Evolutionary conservation across 2,329 filamentous ascomycete species (phyloP).

Genomic region (Exophiala viscosa): DNA sequence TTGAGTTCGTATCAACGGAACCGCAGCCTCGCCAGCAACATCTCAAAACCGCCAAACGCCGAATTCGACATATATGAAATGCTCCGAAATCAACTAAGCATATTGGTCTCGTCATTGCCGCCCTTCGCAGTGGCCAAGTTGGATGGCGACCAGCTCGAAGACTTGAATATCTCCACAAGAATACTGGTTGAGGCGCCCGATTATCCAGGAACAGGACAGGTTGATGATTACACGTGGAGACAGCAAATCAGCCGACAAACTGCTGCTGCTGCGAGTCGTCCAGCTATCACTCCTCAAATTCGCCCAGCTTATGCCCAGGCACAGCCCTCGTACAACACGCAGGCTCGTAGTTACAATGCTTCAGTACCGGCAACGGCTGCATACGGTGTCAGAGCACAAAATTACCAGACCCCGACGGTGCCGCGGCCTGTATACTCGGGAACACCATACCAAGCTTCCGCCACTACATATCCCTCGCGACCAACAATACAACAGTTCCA

Average conservation of each 20-base stretch:
- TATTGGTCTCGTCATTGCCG: constrained; percentile 71
- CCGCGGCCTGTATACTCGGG: constrained; percentile 36
- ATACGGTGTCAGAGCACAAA: constrained; percentile 31
- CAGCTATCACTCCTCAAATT: constrained; percentile 10
- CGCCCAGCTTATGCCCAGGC: constrained; percentile 24
- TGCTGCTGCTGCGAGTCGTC: constrained; percentile 32
- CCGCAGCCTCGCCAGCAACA: constrained; percentile 45
- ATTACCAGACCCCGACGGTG: constrained; percentile 34
- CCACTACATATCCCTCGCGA: constrained; percentile 33
- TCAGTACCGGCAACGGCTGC: constrained; percentile 30
- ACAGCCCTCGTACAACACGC: constrained; percentile 21
- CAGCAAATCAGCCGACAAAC: constrained; percentile 37
- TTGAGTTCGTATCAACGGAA: constrained; percentile 61
- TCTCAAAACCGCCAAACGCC: constrained; percentile 50
- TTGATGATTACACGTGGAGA: constrained; percentile 64
- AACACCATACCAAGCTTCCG: constrained; percentile 35
- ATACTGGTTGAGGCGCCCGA: constrained; percentile 69
- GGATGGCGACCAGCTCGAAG: constrained; percentile 78
- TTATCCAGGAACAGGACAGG: constrained; percentile 76
- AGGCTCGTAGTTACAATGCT: constrained; percentile 23
- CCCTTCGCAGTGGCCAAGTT: constrained; percentile 83
- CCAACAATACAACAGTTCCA: constrained; percentile 40
- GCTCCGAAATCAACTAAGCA: constrained; percentile 68
- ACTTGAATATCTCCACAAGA: constrained; percentile 75
- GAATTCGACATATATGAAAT: constrained; percentile 64